Percentiles rank a stretch among this genome's conserved stretches.
phyloP scores from a whole-genome alignment of 139 green algal genomes.

The Chlorella sorokiniana region DNA sequence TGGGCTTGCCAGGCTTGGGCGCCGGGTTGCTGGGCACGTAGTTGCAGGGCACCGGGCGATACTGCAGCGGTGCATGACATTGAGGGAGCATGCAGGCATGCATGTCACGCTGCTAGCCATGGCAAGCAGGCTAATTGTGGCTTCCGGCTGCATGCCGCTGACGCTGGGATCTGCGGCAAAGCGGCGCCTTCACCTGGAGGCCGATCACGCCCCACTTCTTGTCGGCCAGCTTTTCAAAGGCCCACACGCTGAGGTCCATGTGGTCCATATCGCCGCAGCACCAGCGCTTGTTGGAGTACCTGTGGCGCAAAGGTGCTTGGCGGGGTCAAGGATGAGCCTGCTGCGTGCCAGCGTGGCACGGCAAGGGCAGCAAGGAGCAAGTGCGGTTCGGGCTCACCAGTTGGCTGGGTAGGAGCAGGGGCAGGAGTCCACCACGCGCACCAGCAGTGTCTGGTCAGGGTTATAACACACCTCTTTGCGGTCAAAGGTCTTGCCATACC shows the following conservation, averaged over 20 bases:
- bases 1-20: not conserved
- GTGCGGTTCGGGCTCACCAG: not conserved
- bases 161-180: not conserved
- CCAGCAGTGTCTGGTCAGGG: slow-evolving; percentile 13
- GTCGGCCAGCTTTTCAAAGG: slow-evolving; percentile 37
- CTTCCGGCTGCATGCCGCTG: too few relatives aligned
- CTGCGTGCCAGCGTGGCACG: not conserved
- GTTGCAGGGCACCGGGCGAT: slow-evolving; percentile 34
- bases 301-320: not conserved
- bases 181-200: not conserved
- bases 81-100: too few relatives aligned
- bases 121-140: too few relatives aligned
- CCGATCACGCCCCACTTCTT: slow-evolving; percentile 36
- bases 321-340: not conserved
- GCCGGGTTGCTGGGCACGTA: slow-evolving; percentile 12
- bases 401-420: slow-evolving; percentile 22
- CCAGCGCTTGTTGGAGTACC: slow-evolving; percentile 44
- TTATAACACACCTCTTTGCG: slow-evolving; percentile 26
- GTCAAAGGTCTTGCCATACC: slow-evolving; percentile 28
- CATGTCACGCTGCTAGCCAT: too few relatives aligned
- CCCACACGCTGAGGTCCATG: slow-evolving; percentile 37
- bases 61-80: too few relatives aligned
- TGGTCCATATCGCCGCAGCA: slow-evolving; percentile 40
- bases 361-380: not conserved
- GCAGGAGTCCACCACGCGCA: slow-evolving; percentile 31